phyloP scores from a whole-genome alignment of 352 stramenopile species.

The Phytophthora quininea region DNA sequence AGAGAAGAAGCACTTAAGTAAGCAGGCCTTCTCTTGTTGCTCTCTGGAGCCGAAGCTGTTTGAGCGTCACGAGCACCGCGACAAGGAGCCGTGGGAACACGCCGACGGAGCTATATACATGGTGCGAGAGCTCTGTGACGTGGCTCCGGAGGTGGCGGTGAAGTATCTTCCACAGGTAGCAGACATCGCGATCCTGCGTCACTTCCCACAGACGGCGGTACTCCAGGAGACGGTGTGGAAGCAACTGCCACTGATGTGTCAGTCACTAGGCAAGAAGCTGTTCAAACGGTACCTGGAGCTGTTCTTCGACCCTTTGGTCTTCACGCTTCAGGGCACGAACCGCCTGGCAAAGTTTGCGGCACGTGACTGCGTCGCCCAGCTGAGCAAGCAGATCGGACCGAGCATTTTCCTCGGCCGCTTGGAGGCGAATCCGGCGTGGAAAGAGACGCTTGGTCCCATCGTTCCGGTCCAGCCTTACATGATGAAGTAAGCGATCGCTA shows the following conservation, averaged over 20 bases:
- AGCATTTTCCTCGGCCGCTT: conserved; percentile 84
- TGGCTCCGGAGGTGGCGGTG: conserved; percentile 60
- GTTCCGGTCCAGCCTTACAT: conserved; percentile 41
- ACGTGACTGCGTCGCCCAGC: conserved; percentile 72
- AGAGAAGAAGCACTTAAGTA: conserved; percentile 91
- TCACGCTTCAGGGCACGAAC: conserved; percentile 76
- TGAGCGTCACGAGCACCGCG: conserved; percentile 84
- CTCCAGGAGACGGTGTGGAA: conserved; percentile 89
- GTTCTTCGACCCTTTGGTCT: conserved; percentile 85
- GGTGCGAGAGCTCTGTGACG: conserved; percentile 90
- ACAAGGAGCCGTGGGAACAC: conserved; percentile 94
- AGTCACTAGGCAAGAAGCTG: conserved; percentile 76
- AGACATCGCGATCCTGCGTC: conserved; percentile 75
- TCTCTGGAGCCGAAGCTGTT: conserved; percentile 94
- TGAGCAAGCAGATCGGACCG: conserved; percentile 81
- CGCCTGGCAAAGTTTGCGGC: conserved; percentile 76
- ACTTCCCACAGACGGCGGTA: conserved; percentile 75
- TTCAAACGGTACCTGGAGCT: conserved; percentile 88
- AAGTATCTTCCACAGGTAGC: conserved; percentile 61
- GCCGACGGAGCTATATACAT: conserved; percentile 96
- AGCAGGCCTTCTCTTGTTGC: conserved; percentile 95
- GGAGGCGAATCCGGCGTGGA: conserved; percentile 72
- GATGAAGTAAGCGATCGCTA: conserved; percentile 24
- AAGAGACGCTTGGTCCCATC: conserved; percentile 56
- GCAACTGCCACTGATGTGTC: conserved; percentile 74